A percentile compares a stretch with the other conserved stretches of the same genome.
Conservation (phyloP, 768 basidiomycete species). For the Lactarius quietus region DNA sequence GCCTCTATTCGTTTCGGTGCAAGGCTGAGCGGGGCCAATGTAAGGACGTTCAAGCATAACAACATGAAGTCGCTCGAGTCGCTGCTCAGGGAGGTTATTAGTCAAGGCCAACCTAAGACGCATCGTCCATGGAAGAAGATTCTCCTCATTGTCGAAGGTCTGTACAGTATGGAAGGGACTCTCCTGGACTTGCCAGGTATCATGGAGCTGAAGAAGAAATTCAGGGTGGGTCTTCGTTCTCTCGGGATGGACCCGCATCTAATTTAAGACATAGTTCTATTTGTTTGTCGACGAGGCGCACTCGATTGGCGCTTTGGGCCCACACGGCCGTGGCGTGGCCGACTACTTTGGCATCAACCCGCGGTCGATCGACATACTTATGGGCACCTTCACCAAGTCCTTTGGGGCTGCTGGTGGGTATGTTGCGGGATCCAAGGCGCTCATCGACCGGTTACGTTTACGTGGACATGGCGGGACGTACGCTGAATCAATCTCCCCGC, state of each 20-base stretch:
- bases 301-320: slow-evolving; percentile 93
- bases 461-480: slow-evolving; percentile 80
- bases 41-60: slow-evolving; percentile 97
- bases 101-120: slow-evolving; percentile 95
- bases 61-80: slow-evolving; percentile 81
- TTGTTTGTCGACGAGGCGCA: slow-evolving; percentile 97
- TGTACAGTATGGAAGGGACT: slow-evolving; percentile 99
- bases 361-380: slow-evolving; percentile 80
- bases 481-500: slow-evolving; percentile 86
- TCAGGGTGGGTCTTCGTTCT: slow-evolving; percentile 64
- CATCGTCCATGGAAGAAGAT: slow-evolving; percentile 99
- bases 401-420: slow-evolving; percentile 96
- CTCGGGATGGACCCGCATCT: neutral
- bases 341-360: slow-evolving; percentile 92
- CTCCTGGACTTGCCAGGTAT: slow-evolving; percentile 79
- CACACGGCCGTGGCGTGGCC: slow-evolving; percentile 89
- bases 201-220: slow-evolving; percentile 84
- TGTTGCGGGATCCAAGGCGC: slow-evolving; percentile 75
- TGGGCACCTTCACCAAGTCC: slow-evolving; percentile 98
- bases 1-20: slow-evolving; percentile 93
- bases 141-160: slow-evolving; percentile 86
- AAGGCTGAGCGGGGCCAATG: slow-evolving; percentile 80
- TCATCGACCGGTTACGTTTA: slow-evolving; percentile 80
- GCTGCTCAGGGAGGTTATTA: slow-evolving; percentile 84
- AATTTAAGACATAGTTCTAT: slow-evolving; percentile 64